phyloP scores from a whole-genome alignment of 164 flowering plant species.

The Nelumbo lutea region DNA sequence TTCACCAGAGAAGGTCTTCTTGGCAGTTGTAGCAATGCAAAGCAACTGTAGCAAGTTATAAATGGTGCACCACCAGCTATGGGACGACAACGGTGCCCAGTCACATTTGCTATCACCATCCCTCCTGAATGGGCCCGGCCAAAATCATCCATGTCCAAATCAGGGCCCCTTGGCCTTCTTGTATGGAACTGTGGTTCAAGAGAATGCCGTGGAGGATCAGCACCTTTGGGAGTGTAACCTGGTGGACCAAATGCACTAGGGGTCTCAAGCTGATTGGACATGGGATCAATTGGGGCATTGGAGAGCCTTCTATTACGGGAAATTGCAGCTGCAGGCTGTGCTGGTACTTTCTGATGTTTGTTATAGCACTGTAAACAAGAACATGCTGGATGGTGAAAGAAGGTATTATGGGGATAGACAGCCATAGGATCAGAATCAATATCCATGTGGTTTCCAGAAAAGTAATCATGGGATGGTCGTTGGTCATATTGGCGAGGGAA shows the following conservation, averaged over 20 bases:
- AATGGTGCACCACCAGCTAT: conserved; percentile 80
- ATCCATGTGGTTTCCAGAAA: conserved; percentile 32
- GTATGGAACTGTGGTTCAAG: conserved; percentile 26
- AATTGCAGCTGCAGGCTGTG: conserved; percentile 31
- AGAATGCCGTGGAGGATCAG: conserved; percentile 20
- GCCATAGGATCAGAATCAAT: conserved; percentile 24
- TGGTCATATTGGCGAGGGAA: conserved; percentile 23
- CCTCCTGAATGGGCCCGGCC: conserved; percentile 29
- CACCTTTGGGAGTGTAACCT: conserved; percentile 22
- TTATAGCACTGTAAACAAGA: conserved; percentile 53
- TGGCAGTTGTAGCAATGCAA: conserved; percentile 59
- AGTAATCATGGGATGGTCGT: conserved; percentile 30
- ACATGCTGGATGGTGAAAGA: conserved; percentile 54
- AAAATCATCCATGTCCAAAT: conserved; percentile 32
- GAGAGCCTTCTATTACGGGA: conserved; percentile 26
- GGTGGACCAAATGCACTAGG: conserved; percentile 28
- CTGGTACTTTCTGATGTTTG: conserved; percentile 33
- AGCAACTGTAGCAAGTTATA: conserved; percentile 65
- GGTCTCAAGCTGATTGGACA: conserved; percentile 28
- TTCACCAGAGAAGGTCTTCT: conserved; percentile 22
- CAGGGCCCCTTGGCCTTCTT: conserved; percentile 45
- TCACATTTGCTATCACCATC: conserved; percentile 21
- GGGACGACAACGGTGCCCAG: conserved; percentile 38
- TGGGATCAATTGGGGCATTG: conserved; percentile 28
- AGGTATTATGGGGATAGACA: conserved; percentile 31